These are phyloP conservation scores for Hypholoma fasciculare DNA, from an alignment of 768 basidiomycete species.

Conservation along the genomic window DNA sequence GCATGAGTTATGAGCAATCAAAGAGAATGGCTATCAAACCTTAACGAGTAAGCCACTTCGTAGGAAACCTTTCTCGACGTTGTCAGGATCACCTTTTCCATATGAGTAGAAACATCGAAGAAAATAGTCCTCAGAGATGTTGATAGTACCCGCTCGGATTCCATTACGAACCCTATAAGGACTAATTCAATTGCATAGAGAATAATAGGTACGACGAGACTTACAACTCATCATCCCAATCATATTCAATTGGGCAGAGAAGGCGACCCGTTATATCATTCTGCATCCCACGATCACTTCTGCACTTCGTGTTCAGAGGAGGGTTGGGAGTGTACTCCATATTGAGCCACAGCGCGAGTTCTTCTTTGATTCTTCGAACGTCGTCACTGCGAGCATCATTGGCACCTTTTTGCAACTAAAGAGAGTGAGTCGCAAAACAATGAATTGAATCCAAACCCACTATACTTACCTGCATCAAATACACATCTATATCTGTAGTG, in stretches of 20 bases:
- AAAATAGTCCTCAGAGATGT: background rate
- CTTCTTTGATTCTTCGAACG: no score
- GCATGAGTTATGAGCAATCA: background rate
- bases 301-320: background rate
- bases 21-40: slow-evolving; percentile 8
- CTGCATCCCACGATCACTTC: background rate
- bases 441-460: no score
- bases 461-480: no score
- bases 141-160: background rate
- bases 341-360: background rate
- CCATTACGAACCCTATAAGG: background rate
- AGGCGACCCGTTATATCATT: background rate
- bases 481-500: no score
- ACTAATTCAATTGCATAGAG: no score
- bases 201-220: no score
- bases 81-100: background rate
- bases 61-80: slow-evolving; percentile 11
- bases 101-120: background rate
- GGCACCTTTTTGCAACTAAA: no score
- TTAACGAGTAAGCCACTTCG: slow-evolving; percentile 11
- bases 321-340: background rate
- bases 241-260: background rate
- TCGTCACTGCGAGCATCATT: no score
- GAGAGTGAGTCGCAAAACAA: no score
- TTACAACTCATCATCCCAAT: background rate